Percentiles rank a stretch among this genome's conserved stretches.
Evolutionary conservation across 2,329 filamentous ascomycete genomes (phyloP).

Genomic region (Teratosphaeria epicoccoides): DNA sequence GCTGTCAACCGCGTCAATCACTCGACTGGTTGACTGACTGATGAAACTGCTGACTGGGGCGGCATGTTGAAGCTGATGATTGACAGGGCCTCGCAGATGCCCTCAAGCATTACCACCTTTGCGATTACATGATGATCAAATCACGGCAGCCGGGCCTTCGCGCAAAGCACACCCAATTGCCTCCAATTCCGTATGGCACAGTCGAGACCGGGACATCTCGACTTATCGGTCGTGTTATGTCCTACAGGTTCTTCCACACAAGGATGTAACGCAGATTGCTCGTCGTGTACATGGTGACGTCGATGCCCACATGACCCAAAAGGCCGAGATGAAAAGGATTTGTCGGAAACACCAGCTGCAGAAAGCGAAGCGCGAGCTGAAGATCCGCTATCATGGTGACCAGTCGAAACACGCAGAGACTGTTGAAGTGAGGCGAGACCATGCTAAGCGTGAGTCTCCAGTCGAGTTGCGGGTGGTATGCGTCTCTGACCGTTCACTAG

Average conservation of each 20-base stretch:
- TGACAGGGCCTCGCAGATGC: constrained; percentile 33
- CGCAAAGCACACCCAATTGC: constrained; percentile 5
- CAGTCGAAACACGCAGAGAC: background rate
- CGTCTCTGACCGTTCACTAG: background rate
- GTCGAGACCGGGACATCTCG: background rate
- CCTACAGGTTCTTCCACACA: constrained; percentile 4
- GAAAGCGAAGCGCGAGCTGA: background rate
- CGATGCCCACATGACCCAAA: constrained; percentile 4
- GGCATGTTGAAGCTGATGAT: too few species aligned
- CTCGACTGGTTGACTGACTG: background rate
- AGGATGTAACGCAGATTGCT: constrained; percentile 7
- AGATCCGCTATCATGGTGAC: constrained; percentile 6
- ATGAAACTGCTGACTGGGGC: too few species aligned
- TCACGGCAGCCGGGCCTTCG: constrained; percentile 8
- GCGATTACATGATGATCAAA: constrained; percentile 8
- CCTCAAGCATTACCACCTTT: constrained; percentile 4
- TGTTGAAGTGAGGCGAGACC: constrained; percentile 1
- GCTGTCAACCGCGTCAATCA: too few species aligned
- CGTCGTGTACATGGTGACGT: constrained; percentile 7
- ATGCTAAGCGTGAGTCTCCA: constrained; percentile 5
- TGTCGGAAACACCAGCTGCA: background rate
- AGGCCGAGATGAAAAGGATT: background rate
- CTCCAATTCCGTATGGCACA: constrained; percentile 5
- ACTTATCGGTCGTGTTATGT: background rate
- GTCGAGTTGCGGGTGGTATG: too few species aligned